Base-by-base conservation (phyloP, 106 monocot genomes). In the Iris macrosiphon region DNA sequence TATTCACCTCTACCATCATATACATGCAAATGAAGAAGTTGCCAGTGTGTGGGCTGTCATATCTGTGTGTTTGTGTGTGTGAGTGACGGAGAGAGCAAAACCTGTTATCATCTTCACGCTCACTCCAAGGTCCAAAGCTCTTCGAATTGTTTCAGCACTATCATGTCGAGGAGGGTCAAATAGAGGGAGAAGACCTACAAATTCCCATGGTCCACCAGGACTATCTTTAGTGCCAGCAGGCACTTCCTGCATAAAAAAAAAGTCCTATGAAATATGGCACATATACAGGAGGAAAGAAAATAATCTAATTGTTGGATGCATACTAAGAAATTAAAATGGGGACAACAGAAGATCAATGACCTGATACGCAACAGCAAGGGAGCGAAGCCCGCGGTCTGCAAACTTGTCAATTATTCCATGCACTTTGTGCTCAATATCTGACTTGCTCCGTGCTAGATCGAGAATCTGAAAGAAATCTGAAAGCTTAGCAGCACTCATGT, bases 81-180 rank as follows among this genome's bases (percentile, higher is more conserved):
- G 17, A 9, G 6, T 13, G 44, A 44, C 19, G 2, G 15, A 41
- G 25, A 55, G 26, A 44, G 32, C 49, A 19, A 17, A 15, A 79
- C 79, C 79, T 73, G 79, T 79, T 14, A 79, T 79, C 79, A 79
- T 79, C 64, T 79, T 79, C 24, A 79, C 79, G 48, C 73, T 79
- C 37, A 79, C 79, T 60, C 79, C 79, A 16, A 79, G 69, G 29
- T 79, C 69, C 35, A 79, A 55, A 55, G 79, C 79, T 44, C 73
- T 79, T 41, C 73, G 45, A 55, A 79, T 79, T 18, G 79, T 79
- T 73, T 73, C 79, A 62, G 72, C 78, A 68, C 72, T 78, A 51
- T 78, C 78, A 72, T 78, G 78, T 17, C 78, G 72, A 52, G 79
- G 79, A 59, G 79, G 79, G 52, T 79, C 79, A 65, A 79, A 79